Percentiles rank a stretch among this genome's conserved stretches.
Evolutionary conservation across 2,329 filamentous ascomycete species (phyloP).

Genomic region (Trichoderma atrobrunneum): DNA sequence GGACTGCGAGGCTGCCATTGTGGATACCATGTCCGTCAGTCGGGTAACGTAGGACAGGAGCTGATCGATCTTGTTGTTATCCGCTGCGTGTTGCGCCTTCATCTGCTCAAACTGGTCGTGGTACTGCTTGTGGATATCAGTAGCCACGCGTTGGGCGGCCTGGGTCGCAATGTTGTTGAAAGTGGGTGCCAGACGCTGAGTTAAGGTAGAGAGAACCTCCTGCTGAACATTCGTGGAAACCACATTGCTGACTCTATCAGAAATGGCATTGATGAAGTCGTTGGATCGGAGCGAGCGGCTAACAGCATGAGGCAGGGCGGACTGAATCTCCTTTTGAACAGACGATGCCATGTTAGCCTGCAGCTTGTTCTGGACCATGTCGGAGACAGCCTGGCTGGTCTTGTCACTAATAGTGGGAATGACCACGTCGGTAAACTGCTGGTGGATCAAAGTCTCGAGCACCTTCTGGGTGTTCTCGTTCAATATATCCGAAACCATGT

Average conservation of each 20-base stretch:
- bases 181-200: conserved; percentile 62
- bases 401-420: conserved; percentile 70
- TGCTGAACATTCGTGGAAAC: conserved; percentile 68
- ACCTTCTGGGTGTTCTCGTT: conserved; percentile 67
- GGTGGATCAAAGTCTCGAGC: conserved; percentile 70
- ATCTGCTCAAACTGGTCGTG: conserved; percentile 50
- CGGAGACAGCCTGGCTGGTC: conserved; percentile 65
- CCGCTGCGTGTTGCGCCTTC: conserved; percentile 48
- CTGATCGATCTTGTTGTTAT: conserved; percentile 67
- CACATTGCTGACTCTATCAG: conserved; percentile 65
- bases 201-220: conserved; percentile 60
- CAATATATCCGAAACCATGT: conserved; percentile 58
- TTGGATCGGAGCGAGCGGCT: conserved; percentile 61
- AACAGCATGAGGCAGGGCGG: conserved; percentile 63
- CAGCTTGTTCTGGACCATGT: conserved; percentile 67
- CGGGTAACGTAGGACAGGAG: conserved; percentile 65
- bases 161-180: conserved; percentile 64
- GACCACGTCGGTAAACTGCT: conserved; percentile 71
- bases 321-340: conserved; percentile 71
- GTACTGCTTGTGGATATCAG: conserved; percentile 64
- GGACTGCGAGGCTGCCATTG: conserved; percentile 65
- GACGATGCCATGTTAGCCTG: conserved; percentile 62
- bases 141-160: conserved; percentile 64
- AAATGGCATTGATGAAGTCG: conserved; percentile 67
- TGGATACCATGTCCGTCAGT: conserved; percentile 65